Conservation (phyloP, 2,329 filamentous ascomycete species). For the Neofusicoccum laricinum region DNA sequence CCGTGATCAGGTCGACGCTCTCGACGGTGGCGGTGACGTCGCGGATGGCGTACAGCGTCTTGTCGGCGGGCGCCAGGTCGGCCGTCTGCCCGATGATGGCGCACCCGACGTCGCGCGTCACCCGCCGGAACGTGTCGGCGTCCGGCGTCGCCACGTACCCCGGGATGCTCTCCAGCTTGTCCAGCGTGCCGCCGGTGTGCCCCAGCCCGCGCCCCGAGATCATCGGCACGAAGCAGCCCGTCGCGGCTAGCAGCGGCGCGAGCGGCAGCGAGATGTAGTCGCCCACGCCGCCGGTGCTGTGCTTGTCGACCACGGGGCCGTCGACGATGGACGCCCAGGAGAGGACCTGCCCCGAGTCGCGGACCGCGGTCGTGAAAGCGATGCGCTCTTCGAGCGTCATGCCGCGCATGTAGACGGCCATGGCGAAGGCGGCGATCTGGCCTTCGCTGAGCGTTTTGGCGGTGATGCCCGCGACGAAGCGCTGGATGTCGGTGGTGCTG, state of each 20-base stretch:
- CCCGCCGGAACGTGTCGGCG: slow-evolving; percentile 4
- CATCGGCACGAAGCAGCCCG: slow-evolving; percentile 17
- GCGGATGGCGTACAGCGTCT: slow-evolving; percentile 15
- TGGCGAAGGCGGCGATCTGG: slow-evolving; percentile 16
- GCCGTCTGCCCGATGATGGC: slow-evolving; percentile 17
- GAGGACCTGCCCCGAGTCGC: slow-evolving; percentile 12
- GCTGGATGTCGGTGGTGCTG: slow-evolving; percentile 13
- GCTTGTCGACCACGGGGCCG: slow-evolving; percentile 15
- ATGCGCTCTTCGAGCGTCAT: slow-evolving; percentile 16
- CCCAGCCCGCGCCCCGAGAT: slow-evolving; percentile 13
- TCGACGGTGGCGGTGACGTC: slow-evolving; percentile 17
- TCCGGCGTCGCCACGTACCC: slow-evolving; percentile 8
- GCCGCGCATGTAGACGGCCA: slow-evolving; percentile 14
- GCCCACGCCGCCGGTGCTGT: slow-evolving; percentile 17
- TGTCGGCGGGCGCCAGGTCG: slow-evolving; percentile 15
- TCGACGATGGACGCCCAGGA: neutral
- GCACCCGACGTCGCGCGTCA: slow-evolving; percentile 8
- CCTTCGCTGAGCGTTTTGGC: slow-evolving; percentile 6
- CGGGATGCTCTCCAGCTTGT: slow-evolving; percentile 17
- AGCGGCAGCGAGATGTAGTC: slow-evolving; percentile 15
- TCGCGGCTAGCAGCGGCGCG: slow-evolving; percentile 12
- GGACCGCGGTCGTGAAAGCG: slow-evolving; percentile 14
- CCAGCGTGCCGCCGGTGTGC: slow-evolving; percentile 17
- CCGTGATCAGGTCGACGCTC: slow-evolving; percentile 16
- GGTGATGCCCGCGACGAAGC: slow-evolving; percentile 13